Conservation (phyloP, 2,329 filamentous ascomycete species). For the Alternaria arborescens region DNA sequence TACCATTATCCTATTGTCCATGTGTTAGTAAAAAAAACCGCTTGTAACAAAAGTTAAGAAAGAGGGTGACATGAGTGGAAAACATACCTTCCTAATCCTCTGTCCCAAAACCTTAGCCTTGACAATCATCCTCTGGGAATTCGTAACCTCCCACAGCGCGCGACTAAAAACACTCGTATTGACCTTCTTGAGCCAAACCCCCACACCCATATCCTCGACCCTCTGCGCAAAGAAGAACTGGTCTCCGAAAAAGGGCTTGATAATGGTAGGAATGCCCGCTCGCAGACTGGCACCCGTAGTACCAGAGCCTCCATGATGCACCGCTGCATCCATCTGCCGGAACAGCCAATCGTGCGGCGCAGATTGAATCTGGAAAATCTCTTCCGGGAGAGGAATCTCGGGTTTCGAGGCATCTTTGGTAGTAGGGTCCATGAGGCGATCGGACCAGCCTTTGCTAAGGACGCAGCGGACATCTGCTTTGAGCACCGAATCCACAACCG, state of each 20-base stretch:
- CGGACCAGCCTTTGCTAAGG: slow-evolving; percentile 96
- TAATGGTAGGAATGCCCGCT: slow-evolving; percentile 90
- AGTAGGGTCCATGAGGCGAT: slow-evolving; percentile 65
- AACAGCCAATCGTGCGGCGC: slow-evolving; percentile 98
- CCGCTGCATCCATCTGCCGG: slow-evolving; percentile 88
- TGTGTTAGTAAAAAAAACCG: not conserved
- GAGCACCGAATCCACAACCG: slow-evolving; percentile 89
- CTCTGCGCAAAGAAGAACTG: slow-evolving; percentile 94
- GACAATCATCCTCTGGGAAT: slow-evolving; percentile 88
- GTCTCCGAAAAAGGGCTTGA: slow-evolving; percentile 97
- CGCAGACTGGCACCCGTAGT: slow-evolving; percentile 93
- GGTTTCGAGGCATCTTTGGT: slow-evolving; percentile 66
- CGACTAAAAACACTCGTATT: slow-evolving; percentile 85
- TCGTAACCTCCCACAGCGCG: slow-evolving; percentile 89
- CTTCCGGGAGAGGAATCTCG: slow-evolving; percentile 75
- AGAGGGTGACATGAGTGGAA: too few species aligned
- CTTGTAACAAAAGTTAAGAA: too few species aligned
- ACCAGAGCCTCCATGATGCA: slow-evolving; percentile 92
- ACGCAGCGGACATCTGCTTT: slow-evolving; percentile 95
- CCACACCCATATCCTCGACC: slow-evolving; percentile 92
- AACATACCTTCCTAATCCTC: slow-evolving; percentile 80
- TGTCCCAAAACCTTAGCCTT: slow-evolving; percentile 85
- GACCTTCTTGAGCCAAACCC: slow-evolving; percentile 86
- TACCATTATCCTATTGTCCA: slow-evolving; percentile 77
- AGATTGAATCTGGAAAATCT: slow-evolving; percentile 87